Base-by-base conservation (phyloP, 2,329 filamentous ascomycete species). In the Exserohilum turcica region DNA sequence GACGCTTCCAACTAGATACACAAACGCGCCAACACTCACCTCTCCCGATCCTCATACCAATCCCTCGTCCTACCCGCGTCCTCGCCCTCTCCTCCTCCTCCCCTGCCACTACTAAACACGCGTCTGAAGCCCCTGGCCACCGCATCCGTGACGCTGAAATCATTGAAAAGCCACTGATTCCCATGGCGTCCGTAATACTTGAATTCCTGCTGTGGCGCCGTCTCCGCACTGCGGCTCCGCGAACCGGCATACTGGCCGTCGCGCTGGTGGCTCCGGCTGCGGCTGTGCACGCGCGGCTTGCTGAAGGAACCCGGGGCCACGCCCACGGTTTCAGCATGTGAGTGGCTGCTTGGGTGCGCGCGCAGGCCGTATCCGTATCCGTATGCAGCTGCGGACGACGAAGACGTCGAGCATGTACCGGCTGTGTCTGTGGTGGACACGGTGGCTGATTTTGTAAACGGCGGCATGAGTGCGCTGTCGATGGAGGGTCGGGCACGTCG, bases 151-250 rank as follows among this genome's bases (percentile, higher is more conserved):
- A 75, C 57, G 31, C 71, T 74, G 35, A 74, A 74, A 37, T 72
- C 71, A 16, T 73, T 71, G 56, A 76, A 76, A 18, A 76, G 50
- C 73, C 73, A 76, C 44, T 64, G 64, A 44, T 76, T 76, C 8
- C 63, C 63, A 56, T 76, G 73, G 5, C 73, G 18, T 5, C 71
- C 71, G 35, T 73, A 73, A 39, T 71, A 71, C 52, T 64, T 68
- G 16, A 71, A 71, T 39, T 72, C 54, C 36, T 59, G 59, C 31
- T 53, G 59, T 44, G 58, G 43, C 24, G 54, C 56, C 32, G 49
- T 64, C 21, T 47, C 57, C 4, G 15, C 21, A 18, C 36, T 37
- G 13, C 21, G 16, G 27, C 37, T 39, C 8, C 24, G 31, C 13
- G 40, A 44, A 37, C 64, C 63, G 6, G 43, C 13, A 40, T 47